Percentiles rank a stretch among this genome's conserved stretches.
Evolutionary conservation across 805 yeast genomes (phyloP).

Genomic region (Candida alai): DNA sequence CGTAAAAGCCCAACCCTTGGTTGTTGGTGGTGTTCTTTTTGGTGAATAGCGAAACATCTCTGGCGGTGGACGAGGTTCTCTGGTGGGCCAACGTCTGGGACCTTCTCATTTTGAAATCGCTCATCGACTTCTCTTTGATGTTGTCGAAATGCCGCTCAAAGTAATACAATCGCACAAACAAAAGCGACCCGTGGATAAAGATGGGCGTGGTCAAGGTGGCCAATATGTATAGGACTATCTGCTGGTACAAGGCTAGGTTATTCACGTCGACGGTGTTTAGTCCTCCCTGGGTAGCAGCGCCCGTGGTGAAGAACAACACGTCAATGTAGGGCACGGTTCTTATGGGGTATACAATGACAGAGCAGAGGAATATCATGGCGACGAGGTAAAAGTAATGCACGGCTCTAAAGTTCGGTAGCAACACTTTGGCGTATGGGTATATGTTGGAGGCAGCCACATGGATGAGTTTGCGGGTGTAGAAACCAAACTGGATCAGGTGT

Average conservation of each 20-base stretch:
- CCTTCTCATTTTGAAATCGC: slow-evolving; percentile 78
- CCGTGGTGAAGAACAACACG: slow-evolving; percentile 69
- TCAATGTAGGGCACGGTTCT: slow-evolving; percentile 68
- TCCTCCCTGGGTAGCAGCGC: slow-evolving; percentile 90
- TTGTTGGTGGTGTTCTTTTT: slow-evolving; percentile 19
- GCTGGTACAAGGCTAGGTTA: slow-evolving; percentile 68
- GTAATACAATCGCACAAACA: slow-evolving; percentile 80
- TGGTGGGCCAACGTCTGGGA: slow-evolving; percentile 60
- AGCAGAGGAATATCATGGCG: slow-evolving; percentile 55
- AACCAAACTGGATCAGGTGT: slow-evolving; percentile 16
- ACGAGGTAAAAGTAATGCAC: slow-evolving; percentile 76
- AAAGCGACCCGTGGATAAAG: slow-evolving; percentile 74
- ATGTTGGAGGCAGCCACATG: slow-evolving; percentile 30
- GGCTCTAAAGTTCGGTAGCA: slow-evolving; percentile 53
- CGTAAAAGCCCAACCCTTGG: slow-evolving; percentile 26
- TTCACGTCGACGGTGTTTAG: slow-evolving; percentile 75
- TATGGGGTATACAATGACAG: slow-evolving; percentile 76
- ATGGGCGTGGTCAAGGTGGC: slow-evolving; percentile 80
- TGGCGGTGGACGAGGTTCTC: slow-evolving; percentile 21
- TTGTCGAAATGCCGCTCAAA: slow-evolving; percentile 84
- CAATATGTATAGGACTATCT: slow-evolving; percentile 60
- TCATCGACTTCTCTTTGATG: slow-evolving; percentile 72
- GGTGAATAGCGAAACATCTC: slow-evolving; percentile 18
- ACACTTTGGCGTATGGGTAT: slow-evolving; percentile 38
- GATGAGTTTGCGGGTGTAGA: slow-evolving; percentile 26